These are phyloP conservation scores for Neoscytalidium dimidiatum DNA, from an alignment of 2,329 filamentous ascomycete species.

Conservation along the genomic window DNA sequence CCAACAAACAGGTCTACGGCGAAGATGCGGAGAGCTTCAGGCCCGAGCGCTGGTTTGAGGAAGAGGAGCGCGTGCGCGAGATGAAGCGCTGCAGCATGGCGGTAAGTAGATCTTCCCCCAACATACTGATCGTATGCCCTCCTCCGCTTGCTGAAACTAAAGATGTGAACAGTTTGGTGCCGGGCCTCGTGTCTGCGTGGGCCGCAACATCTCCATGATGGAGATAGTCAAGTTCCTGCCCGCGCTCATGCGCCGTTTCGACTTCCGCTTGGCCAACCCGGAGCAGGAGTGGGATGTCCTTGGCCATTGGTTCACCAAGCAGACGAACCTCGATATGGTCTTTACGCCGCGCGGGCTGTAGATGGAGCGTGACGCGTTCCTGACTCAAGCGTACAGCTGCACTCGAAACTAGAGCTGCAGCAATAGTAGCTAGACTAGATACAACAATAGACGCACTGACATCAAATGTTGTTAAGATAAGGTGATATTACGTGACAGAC, in stretches of 20 bases:
- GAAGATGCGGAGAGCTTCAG: constrained; percentile 34
- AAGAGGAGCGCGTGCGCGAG: background rate
- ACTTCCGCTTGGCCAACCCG: constrained; percentile 22
- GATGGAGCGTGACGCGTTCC: no score
- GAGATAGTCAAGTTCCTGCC: constrained; percentile 28
- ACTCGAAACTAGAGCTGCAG: no score
- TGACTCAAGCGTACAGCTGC: no score
- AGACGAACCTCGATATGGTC: background rate
- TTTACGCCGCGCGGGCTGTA: background rate
- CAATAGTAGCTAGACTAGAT: no score
- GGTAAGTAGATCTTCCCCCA: background rate
- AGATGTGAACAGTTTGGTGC: constrained; percentile 24
- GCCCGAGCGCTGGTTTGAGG: constrained; percentile 36
- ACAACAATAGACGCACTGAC: no score
- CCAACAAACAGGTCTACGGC: constrained; percentile 30
- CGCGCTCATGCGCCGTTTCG: constrained; percentile 25
- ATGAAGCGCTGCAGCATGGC: constrained; percentile 2
- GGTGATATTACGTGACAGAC: no score
- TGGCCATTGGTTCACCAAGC: constrained; percentile 3
- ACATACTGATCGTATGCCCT: no score
- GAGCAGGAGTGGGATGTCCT: constrained; percentile 6
- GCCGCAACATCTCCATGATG: constrained; percentile 30
- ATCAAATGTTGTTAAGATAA: no score
- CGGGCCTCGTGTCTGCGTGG: constrained; percentile 27
- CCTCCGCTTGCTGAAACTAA: no score